Percentiles rank a stretch among this genome's conserved stretches.
phyloP scores from a whole-genome alignment of 306 rosid genomes.

The Inga laurina region DNA sequence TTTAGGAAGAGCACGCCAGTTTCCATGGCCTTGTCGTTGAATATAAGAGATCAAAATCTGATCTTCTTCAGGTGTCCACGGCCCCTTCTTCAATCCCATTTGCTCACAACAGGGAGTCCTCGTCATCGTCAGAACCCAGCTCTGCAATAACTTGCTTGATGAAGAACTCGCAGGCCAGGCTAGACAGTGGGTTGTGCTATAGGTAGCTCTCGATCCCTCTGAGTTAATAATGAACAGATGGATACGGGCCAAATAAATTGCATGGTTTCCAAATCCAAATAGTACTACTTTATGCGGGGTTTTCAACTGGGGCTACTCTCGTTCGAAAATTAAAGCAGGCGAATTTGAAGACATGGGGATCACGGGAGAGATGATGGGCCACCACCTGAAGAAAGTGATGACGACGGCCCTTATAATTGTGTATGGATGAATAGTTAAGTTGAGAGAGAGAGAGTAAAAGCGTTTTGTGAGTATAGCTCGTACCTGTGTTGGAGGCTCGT shows the following conservation, averaged over 20 bases:
- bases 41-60: slow-evolving; percentile 60
- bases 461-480: background rate
- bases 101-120: slow-evolving; percentile 90
- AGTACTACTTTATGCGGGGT: background rate
- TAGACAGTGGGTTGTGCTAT: background rate
- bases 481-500: slow-evolving; percentile 10
- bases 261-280: slow-evolving; percentile 32
- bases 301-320: slow-evolving; percentile 5
- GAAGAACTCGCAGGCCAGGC: background rate
- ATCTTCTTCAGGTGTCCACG: slow-evolving; percentile 93
- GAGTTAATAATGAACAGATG: background rate
- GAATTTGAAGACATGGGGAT: slow-evolving; percentile 26
- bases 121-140: slow-evolving; percentile 41
- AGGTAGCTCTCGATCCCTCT: background rate
- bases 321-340: slow-evolving; percentile 5
- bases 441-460: background rate
- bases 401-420: background rate
- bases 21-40: slow-evolving; percentile 66
- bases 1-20: slow-evolving; percentile 98
- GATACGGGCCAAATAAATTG: slow-evolving; percentile 20
- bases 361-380: slow-evolving; percentile 28
- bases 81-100: slow-evolving; percentile 91
- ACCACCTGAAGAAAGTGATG: background rate
- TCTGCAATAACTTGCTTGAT: background rate
- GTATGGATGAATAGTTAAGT: slow-evolving; percentile 6